Evolutionary conservation across 2,329 filamentous ascomycete genomes (phyloP), one percentile per base, ranked within the genome.

Genomic region (Aureobasidium sp.): DNA sequence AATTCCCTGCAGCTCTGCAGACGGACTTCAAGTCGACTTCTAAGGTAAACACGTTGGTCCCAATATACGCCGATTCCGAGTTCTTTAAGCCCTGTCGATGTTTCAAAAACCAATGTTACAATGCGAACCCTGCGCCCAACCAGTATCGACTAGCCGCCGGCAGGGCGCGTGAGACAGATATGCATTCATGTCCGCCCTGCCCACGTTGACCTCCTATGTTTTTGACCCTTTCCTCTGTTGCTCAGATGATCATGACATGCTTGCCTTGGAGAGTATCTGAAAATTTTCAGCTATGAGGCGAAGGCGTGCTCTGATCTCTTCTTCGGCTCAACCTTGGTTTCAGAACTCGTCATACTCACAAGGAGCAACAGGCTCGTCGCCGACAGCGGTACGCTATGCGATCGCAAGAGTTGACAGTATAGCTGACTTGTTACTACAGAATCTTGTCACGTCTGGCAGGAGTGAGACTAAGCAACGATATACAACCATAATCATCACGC

Each of bases 141-240:
- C 10, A 17, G 27, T n/a, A 46, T 46, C 17, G 39, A 46, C 39
- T 57, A 57, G 53, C 53, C 53, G 53, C 53, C 41, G 53, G 39
- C 41, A 59, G 29, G 55, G 55, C 55, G 55, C 55, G 43, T 59
- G 43, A 27, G n/a, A 46, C n/a, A 5, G 8, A 46, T 15, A 57
- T 57, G 53, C 53, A 12, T 29, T 29, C 37, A 39, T 24, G 46
- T 15, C 13, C 55, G 44, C 20, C 32, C n/a, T 37, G n/a, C 13
- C 9, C 15, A n/a, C 4, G 32, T 2, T 13, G 17, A 12, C 12
- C 26, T 43, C 12, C 26, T 26, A 5, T 46, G 7, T 46, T 29
- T n/a, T 46, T 15, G 8, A 34, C 29, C 17, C 27, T 6, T 4
- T 36, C 29, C 6, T 8, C 43, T 9, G 26, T 43, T 46, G 53